These are phyloP conservation scores for Kwoniella botswanensis DNA, from an alignment of 768 basidiomycete genomes.

Conservation along the genomic window DNA sequence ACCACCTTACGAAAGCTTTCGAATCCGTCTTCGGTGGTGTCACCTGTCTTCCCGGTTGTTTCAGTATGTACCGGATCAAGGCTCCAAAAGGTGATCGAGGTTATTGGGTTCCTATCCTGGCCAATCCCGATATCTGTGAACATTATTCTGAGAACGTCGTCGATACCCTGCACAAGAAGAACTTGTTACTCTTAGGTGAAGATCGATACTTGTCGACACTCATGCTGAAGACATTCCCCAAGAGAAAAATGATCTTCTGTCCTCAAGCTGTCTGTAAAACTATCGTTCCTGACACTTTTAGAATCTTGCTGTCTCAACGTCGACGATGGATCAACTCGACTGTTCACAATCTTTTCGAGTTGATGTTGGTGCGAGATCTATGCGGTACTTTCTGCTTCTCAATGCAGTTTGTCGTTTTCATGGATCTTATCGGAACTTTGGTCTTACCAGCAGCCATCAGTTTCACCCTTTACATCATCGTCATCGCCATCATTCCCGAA, in stretches of 20 bases:
- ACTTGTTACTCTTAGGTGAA: slow-evolving; percentile 92
- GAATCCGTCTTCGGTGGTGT: slow-evolving; percentile 99
- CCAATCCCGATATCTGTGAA: slow-evolving; percentile 97
- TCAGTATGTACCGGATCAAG: slow-evolving; percentile 99
- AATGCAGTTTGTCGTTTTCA: slow-evolving; percentile 98
- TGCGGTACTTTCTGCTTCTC: slow-evolving; percentile 99
- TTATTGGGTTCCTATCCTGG: slow-evolving; percentile 98
- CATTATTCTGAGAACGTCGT: slow-evolving; percentile 99
- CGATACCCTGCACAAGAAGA: slow-evolving; percentile 99
- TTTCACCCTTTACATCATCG: slow-evolving; percentile 92
- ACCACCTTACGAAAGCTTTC: slow-evolving; percentile 98
- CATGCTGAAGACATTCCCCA: slow-evolving; percentile 98
- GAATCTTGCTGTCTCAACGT: slow-evolving; percentile 89
- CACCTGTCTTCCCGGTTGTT: slow-evolving; percentile 98
- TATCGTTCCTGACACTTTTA: slow-evolving; percentile 94
- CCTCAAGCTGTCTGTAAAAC: slow-evolving; percentile 99
- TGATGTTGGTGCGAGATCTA: slow-evolving; percentile 92
- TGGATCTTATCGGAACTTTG: slow-evolving; percentile 95
- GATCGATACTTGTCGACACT: slow-evolving; percentile 98
- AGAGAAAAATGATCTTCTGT: slow-evolving; percentile 98
- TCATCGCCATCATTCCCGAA: slow-evolving; percentile 81
- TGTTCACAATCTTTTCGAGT: slow-evolving; percentile 94
- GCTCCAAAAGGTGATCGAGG: slow-evolving; percentile 94
- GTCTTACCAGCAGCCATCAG: slow-evolving; percentile 96
- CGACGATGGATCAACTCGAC: slow-evolving; percentile 99